These are phyloP conservation scores for Ananas comosus DNA, from an alignment of 176 grass and related monocot species.

Conservation along the genomic window DNA sequence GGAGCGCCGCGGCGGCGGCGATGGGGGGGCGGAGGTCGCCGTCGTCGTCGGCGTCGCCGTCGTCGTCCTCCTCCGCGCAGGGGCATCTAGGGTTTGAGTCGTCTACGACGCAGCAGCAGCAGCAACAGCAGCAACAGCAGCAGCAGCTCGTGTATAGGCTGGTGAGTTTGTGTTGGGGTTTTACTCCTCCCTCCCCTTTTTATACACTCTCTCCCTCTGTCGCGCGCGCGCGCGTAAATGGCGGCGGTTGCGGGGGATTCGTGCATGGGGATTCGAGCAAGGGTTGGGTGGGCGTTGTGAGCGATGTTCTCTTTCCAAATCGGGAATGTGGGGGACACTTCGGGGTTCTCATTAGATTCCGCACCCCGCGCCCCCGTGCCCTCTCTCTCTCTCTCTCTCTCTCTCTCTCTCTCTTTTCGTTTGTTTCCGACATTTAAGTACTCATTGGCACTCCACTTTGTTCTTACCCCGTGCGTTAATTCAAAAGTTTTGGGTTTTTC, in stretches of 20 bases:
- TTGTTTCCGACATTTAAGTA: no score
- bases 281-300: no score
- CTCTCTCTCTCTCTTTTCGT: no score
- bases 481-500: no score
- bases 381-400: no score
- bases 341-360: no score
- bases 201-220: background rate
- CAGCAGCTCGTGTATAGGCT: constrained; percentile 36
- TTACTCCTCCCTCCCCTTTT: background rate
- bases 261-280: no score
- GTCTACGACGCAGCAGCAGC: constrained; percentile 1
- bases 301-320: no score
- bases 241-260: background rate
- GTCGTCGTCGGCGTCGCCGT: constrained; percentile 20
- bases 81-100: constrained; percentile 36
- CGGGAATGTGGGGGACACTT: no score
- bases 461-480: no score
- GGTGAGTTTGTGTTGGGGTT: constrained; percentile 17
- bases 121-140: constrained; percentile 18
- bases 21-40: constrained; percentile 6
- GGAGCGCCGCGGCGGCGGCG: background rate
- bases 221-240: background rate
- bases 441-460: no score
- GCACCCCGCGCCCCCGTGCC: no score
- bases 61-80: constrained; percentile 30